Percentiles rank a stretch among this genome's conserved stretches.
phyloP scores from a whole-genome alignment of 163 green algal genomes.

The Scenedesmus sp. region DNA sequence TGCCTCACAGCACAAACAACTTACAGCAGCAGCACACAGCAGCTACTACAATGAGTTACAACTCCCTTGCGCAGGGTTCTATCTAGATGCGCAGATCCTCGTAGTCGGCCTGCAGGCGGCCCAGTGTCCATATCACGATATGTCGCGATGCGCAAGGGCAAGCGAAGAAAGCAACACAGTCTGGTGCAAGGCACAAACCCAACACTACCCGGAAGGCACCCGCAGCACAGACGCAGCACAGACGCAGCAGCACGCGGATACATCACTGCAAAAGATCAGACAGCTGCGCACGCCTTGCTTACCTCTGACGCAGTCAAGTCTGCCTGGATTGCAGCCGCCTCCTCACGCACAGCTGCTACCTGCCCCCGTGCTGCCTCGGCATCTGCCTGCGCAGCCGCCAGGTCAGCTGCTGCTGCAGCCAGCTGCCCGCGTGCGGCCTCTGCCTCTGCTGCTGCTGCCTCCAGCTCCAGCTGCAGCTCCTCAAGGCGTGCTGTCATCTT shows the following conservation, averaged over 20 bases:
- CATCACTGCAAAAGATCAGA: not conserved
- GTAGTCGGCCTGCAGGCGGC: not conserved
- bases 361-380: not conserved
- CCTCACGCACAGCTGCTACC: not conserved
- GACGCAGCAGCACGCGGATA: not conserved
- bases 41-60: too few species aligned
- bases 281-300: not conserved
- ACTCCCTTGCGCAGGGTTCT: not conserved
- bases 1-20: too few species aligned
- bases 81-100: slow-evolving; percentile 11
- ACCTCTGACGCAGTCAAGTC: slow-evolving; percentile 28
- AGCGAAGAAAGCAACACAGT: too few species aligned
- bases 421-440: not conserved
- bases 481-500: not conserved
- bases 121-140: not conserved
- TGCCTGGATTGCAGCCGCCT: not conserved
- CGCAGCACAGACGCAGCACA: not conserved
- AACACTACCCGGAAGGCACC: not conserved
- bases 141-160: too few species aligned
- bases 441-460: slow-evolving; percentile 5
- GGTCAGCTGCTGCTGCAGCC: not conserved
- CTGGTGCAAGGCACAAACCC: not conserved
- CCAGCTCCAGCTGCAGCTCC: slow-evolving; percentile 31
- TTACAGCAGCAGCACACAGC: too few species aligned
- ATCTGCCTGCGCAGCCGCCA: not conserved